Evolutionary conservation across 371 early-diverging fungal genomes (phyloP), one percentile per base, ranked within the genome.

Genomic region (Circinella umbellata): DNA sequence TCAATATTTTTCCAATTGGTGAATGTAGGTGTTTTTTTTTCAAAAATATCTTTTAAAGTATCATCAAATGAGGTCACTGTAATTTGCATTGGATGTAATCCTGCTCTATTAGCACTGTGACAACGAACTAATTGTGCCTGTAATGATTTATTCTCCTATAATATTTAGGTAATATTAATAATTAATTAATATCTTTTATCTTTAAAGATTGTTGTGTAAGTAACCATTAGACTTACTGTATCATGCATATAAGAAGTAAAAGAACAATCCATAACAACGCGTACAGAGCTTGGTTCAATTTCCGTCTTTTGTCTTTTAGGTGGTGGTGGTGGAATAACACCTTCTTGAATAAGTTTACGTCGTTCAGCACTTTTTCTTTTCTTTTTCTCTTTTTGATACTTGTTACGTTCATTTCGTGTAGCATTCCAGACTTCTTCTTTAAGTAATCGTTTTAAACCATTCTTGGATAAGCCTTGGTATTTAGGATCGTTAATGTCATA

Each of bases 181-280:
- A 27, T 27, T 27, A 27, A 27, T 27, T n/a, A n/a, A n/a, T n/a
- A n/a, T 27, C 27, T 27, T 27, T 27, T 27, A 27, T 27, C 27
- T 27, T 1, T 27, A 27, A 27, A 27, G 27, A 27, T 27, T 27
- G 27, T 2, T 27, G 27, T 27, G n/a, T 27, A 27, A 27, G 27
- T 27, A 27, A 27, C 2, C 27, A 27, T 27, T 27, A 27, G 2
- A 27, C 59, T 46, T 82, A 86, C 92, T 77, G 89, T 91, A 11
- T 89, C 88, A 13, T 68, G 79, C 96, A 96, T 96, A 57, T 86
- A 80, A 18, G 88, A 84, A 57, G 94, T 93, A 79, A 93, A 94
- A 2, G 87, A 80, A 83, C 91, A 88, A 72, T 94, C 95, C 15
- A 94, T 75, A 1, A 93, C 85, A 39, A 96, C 77, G 27, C 70